Conservation (phyloP, 139 green algal species). For the Parachlorella kessleri region DNA sequence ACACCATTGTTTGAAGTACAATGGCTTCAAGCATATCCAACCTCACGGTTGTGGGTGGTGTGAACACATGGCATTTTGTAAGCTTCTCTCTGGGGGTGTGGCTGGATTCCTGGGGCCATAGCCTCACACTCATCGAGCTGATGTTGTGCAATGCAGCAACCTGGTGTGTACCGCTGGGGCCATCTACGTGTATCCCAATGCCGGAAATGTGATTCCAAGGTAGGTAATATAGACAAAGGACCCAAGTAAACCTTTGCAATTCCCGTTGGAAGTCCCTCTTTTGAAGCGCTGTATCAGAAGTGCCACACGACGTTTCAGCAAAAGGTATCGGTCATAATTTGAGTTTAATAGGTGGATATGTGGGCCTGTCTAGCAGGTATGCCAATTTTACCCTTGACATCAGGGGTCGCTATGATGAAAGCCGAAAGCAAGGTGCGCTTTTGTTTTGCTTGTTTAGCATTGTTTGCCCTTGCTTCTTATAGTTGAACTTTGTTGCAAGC, state of each 20-base stretch:
- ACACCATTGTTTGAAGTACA: not conserved
- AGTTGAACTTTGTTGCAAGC: not conserved
- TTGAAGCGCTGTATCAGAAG: not conserved
- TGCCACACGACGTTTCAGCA: not conserved
- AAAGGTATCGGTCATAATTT: not conserved
- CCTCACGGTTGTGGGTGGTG: not conserved
- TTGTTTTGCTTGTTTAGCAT: too few species aligned
- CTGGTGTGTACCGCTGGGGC: slow-evolving; percentile 94
- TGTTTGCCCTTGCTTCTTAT: not conserved
- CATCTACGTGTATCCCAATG: slow-evolving; percentile 75
- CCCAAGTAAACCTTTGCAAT: not conserved
- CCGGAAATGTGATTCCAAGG: slow-evolving; percentile 89
- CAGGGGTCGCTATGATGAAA: slow-evolving; percentile 22
- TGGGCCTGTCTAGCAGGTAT: not conserved
- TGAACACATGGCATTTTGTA: not conserved
- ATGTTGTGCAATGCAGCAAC: slow-evolving; percentile 13
- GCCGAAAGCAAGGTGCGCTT: slow-evolving; percentile 28
- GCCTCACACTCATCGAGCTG: not conserved
- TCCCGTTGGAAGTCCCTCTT: not conserved
- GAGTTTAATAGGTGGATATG: not conserved
- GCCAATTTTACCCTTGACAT: slow-evolving; percentile 42
- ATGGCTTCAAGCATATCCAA: not conserved
- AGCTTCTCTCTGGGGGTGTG: not conserved
- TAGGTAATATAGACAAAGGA: slow-evolving; percentile 70
- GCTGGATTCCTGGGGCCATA: not conserved